A percentile compares a stretch with the other conserved stretches of the same genome.
phyloP scores from a whole-genome alignment of 2,329 filamentous ascomycete species.

The Coniochaeta hoffmannii region DNA sequence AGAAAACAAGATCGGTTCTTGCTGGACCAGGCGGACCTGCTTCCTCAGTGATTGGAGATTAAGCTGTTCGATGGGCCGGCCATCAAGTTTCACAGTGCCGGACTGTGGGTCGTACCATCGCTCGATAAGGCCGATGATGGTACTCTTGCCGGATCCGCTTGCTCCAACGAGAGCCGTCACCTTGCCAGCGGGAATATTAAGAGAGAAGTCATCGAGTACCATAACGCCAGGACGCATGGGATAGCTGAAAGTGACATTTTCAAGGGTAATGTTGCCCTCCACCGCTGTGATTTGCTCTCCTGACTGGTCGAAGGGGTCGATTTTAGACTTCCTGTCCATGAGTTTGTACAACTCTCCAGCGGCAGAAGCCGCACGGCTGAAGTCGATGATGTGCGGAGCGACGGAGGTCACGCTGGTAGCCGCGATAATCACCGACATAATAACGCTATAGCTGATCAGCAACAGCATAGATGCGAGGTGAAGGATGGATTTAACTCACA shows the following conservation, averaged over 20 bases:
- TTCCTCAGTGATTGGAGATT: slow-evolving; percentile 33
- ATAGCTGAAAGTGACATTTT: slow-evolving; percentile 18
- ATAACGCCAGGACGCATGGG: slow-evolving; percentile 21
- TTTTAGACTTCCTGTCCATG: background rate
- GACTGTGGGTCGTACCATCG: slow-evolving; percentile 27
- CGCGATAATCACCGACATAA: too few species aligned
- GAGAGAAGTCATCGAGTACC: slow-evolving; percentile 24
- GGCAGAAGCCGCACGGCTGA: too few species aligned
- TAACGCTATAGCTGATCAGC: too few species aligned
- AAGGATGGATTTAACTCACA: slow-evolving; percentile 27
- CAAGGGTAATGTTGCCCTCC: slow-evolving; percentile 3
- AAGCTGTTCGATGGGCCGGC: slow-evolving; percentile 8
- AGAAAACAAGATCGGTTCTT: slow-evolving; percentile 49
- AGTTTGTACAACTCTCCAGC: too few species aligned
- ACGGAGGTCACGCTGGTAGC: too few species aligned
- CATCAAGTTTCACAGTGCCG: background rate
- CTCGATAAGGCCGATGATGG: slow-evolving; percentile 32
- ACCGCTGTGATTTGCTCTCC: background rate
- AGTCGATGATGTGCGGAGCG: too few species aligned
- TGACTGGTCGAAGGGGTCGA: background rate
- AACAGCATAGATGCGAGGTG: slow-evolving; percentile 18
- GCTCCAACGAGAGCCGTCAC: slow-evolving; percentile 34
- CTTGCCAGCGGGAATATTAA: slow-evolving; percentile 14
- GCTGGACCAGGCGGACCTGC: slow-evolving; percentile 44
- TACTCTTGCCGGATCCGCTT: slow-evolving; percentile 36